Evolutionary conservation across 2,329 filamentous ascomycete species (phyloP), one percentile per base, ranked within the genome.

Genomic region (Ophiostoma tasmaniense): DNA sequence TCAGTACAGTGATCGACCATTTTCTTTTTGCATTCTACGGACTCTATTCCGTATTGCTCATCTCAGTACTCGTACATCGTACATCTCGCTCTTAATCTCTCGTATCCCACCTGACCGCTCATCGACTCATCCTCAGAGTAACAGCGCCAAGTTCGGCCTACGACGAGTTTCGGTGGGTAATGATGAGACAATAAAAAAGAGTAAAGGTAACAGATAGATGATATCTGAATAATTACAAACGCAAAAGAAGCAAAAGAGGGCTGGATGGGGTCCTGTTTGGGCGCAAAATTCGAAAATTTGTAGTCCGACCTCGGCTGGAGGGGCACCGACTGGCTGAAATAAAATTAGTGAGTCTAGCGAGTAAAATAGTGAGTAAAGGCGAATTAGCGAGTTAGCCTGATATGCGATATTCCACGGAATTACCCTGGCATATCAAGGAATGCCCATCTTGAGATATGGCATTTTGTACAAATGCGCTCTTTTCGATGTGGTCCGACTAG

Each of bases 271-370:
- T n/a, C 28, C 28, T 62, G 25, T 35, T 62, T n/a, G 59, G 59
- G 28, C 59, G 59, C 59, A 10, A n/a, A 35, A 62, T n/a, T 61
- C 25, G 4, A 33, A 62, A 33, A 33, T 37, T 30, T 3, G 55
- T 17, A n/a, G 42, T 62, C 59, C 59, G 61, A 64, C 61, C 61
- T 64, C 61, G 61, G 61, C 33, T 39, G 33, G 33, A 55, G 50
- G n/a, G 50, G 50, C 50, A 28, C 50, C 4, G 28, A 20, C 22
- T n/a, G 33, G 33, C 10, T n/a, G 33, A 25, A 64, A 37, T 64
- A 20, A 39, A 64, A 35, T 39, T 39, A 39, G 37, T 20, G 45
- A 28, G 7, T 59, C 13, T 39, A 39, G 37, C 17, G 45, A 28
- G 7, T 59, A 5, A 37, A 5, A 8, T 37, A 37, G 35, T 37